phyloP scores from a whole-genome alignment of 2,329 filamentous ascomycete species.

The Colletotrichum phormii region DNA sequence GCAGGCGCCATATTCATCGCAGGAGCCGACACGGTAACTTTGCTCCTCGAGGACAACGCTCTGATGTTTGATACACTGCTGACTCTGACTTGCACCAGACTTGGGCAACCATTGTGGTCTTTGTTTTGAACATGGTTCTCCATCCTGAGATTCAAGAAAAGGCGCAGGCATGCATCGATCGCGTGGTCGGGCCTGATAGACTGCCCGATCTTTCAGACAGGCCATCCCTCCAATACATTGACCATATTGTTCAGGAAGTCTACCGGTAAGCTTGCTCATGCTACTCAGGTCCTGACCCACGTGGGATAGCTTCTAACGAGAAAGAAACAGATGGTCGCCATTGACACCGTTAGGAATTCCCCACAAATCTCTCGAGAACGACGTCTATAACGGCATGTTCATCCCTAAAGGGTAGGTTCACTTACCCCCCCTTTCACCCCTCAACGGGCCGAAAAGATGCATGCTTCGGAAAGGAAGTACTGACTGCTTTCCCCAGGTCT shows the following conservation, averaged over 20 bases:
- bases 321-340: slow-evolving; percentile 51
- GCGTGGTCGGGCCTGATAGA: slow-evolving; percentile 56
- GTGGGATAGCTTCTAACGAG: slow-evolving; percentile 9
- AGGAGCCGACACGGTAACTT: slow-evolving; percentile 56
- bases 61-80: slow-evolving; percentile 16
- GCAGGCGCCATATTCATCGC: slow-evolving; percentile 60
- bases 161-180: slow-evolving; percentile 57
- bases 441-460: slow-evolving; percentile 22
- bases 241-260: slow-evolving; percentile 54
- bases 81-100: slow-evolving; percentile 49
- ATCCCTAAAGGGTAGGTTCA: slow-evolving; percentile 62
- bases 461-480: slow-evolving; percentile 33
- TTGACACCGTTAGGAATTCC: slow-evolving; percentile 64
- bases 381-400: slow-evolving; percentile 66
- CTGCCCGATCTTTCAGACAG: slow-evolving; percentile 60
- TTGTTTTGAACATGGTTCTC: slow-evolving; percentile 36
- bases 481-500: slow-evolving; percentile 39
- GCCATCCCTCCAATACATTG: slow-evolving; percentile 54
- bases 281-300: neutral
- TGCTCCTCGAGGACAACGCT: neutral
- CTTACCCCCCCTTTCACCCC: slow-evolving; percentile 11
- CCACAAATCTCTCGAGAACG: slow-evolving; percentile 64
- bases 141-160: slow-evolving; percentile 58
- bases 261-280: slow-evolving; percentile 25
- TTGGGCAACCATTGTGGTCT: slow-evolving; percentile 36